Conservation (phyloP, 2,329 filamentous ascomycete species). For the Bimuria novae-zelandiae region DNA sequence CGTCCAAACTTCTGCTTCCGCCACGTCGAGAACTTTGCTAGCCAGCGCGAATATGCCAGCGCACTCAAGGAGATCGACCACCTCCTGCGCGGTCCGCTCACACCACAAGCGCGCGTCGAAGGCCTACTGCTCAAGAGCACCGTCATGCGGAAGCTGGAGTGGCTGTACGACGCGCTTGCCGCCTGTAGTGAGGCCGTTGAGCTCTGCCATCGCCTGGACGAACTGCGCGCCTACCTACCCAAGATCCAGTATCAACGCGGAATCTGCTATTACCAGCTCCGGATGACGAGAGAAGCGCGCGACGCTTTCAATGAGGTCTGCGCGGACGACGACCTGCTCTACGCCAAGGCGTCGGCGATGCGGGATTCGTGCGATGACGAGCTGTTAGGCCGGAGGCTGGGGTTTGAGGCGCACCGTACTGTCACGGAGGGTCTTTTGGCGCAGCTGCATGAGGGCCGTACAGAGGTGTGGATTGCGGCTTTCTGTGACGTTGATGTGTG, state of each 20-base stretch:
- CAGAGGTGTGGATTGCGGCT: conserved; percentile 15
- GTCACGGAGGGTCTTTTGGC: conserved; percentile 23
- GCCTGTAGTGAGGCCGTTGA: conserved; percentile 39
- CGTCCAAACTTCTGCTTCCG: conserved; percentile 24
- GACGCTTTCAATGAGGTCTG: conserved; percentile 23
- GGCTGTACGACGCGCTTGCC: conserved; percentile 35
- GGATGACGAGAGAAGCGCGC: conserved; percentile 26
- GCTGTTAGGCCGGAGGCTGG: conserved; percentile 27
- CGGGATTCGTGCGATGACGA: conserved; percentile 27
- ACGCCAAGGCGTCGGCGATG: conserved; percentile 17
- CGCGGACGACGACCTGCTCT: conserved; percentile 15
- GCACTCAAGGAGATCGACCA: conserved; percentile 31
- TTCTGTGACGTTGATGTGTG: not conserved
- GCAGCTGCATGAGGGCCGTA: conserved; percentile 19
- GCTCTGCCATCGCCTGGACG: conserved; percentile 27
- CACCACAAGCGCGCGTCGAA: conserved; percentile 29
- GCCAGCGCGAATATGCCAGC: conserved; percentile 27
- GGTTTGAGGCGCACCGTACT: conserved; percentile 35
- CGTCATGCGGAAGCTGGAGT: conserved; percentile 29
- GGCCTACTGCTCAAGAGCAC: conserved; percentile 37
- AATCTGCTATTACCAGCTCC: conserved; percentile 29
- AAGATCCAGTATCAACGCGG: conserved; percentile 34
- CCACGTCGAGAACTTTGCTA: conserved; percentile 22
- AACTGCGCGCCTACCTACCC: conserved; percentile 26
- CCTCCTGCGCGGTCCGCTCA: conserved; percentile 32